Evolutionary conservation across 148 eudicot genomes (phyloP).

Genomic region (Cornus suecica): DNA sequence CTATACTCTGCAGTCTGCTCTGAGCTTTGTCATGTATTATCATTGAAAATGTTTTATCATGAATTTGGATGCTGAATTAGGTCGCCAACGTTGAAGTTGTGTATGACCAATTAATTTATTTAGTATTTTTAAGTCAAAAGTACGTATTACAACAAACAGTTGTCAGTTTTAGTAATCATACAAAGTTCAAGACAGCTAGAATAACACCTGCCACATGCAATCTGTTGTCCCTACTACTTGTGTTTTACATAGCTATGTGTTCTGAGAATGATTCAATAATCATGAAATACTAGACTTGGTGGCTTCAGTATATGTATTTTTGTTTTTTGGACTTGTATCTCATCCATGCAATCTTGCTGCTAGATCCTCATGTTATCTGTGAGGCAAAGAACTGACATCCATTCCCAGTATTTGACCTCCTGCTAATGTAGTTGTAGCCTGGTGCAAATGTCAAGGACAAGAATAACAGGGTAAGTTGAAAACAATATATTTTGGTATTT

Average conservation of each 20-base stretch:
- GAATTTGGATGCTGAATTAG: background rate
- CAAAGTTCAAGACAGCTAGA: background rate
- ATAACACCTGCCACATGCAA: background rate
- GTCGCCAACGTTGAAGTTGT: background rate
- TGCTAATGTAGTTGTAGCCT: conserved; percentile 55
- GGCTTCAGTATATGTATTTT: background rate
- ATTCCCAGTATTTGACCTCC: conserved; percentile 6
- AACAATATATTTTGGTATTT: background rate
- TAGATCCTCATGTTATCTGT: background rate
- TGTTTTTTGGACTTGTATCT: background rate
- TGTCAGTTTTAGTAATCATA: background rate
- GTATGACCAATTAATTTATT: background rate
- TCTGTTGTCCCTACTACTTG: background rate
- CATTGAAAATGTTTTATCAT: background rate
- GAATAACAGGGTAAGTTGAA: conserved; percentile 6
- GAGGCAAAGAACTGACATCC: conserved; percentile 2
- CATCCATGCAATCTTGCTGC: background rate
- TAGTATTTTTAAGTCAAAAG: background rate
- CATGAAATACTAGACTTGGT: background rate
- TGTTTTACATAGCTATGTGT: background rate
- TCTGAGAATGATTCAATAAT: background rate
- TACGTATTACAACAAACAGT: background rate
- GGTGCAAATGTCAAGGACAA: conserved; percentile 14
- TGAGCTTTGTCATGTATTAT: background rate
- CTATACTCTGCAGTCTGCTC: background rate